Percentiles rank a stretch among this genome's conserved stretches.
Conservation (phyloP, 495 filamentous ascomycete genomes). For the Astrothelium macrocarpum region DNA sequence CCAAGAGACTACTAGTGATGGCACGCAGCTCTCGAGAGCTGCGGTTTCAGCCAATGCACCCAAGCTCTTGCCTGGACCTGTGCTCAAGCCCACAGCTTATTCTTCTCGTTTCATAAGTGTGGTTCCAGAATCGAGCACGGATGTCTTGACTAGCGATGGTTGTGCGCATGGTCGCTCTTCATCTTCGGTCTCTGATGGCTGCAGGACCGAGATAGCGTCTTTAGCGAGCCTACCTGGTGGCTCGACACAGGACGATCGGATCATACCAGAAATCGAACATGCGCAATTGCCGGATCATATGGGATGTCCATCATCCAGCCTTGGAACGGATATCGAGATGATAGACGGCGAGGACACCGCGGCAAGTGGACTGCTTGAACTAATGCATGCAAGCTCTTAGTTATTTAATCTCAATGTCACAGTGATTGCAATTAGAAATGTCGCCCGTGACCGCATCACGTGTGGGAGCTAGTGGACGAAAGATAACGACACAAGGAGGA, state of each 20-base stretch:
- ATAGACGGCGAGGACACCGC: background rate
- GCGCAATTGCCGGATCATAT: background rate
- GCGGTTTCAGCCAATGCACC: background rate
- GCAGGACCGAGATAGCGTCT: background rate
- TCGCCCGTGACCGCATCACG: too few species aligned
- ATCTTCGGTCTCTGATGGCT: background rate
- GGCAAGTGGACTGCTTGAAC: background rate
- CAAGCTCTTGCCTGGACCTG: conserved; percentile 22
- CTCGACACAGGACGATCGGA: too few species aligned
- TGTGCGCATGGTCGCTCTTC: background rate
- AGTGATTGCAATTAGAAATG: too few species aligned
- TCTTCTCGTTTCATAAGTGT: conserved; percentile 24
- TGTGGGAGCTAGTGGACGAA: too few species aligned
- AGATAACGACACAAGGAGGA: too few species aligned
- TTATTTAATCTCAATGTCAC: too few species aligned
- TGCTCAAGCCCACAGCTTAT: conserved; percentile 27
- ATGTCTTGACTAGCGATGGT: too few species aligned
- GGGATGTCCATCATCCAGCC: background rate
- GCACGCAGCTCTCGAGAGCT: background rate
- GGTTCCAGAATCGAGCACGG: background rate
- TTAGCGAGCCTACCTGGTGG: background rate
- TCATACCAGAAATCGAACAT: background rate
- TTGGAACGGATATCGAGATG: background rate
- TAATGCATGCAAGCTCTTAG: background rate
- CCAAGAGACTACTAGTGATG: background rate